A percentile compares a stretch with the other conserved stretches of the same genome.
Evolutionary conservation across 768 basidiomycete genomes (phyloP).

Genomic region (Galerina marginata): DNA sequence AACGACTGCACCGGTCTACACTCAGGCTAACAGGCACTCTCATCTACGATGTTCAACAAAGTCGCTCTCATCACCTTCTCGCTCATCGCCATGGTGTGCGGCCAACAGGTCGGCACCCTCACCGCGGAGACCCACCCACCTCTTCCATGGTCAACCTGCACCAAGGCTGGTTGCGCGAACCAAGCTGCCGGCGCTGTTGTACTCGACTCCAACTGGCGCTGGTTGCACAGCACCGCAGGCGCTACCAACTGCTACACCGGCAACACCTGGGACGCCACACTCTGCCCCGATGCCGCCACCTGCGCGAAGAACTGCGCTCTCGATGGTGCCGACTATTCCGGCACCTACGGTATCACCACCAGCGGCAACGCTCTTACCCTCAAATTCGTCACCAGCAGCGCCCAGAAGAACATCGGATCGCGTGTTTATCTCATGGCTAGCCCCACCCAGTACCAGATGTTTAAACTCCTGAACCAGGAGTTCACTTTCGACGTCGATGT

Average conservation of each 20-base stretch:
- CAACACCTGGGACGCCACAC: slow-evolving; percentile 55
- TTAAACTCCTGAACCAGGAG: slow-evolving; percentile 57
- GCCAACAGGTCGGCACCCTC: slow-evolving; percentile 56
- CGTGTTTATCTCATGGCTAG: slow-evolving; percentile 56
- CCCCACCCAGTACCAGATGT: slow-evolving; percentile 48
- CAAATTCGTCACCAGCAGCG: slow-evolving; percentile 47
- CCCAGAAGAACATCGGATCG: slow-evolving; percentile 45
- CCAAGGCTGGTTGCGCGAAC: slow-evolving; percentile 44
- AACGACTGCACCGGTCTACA: slow-evolving; percentile 23
- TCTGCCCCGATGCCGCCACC: slow-evolving; percentile 52
- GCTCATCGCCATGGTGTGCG: slow-evolving; percentile 41
- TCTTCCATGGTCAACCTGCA: slow-evolving; percentile 50
- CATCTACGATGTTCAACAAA: slow-evolving; percentile 38
- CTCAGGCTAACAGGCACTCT: slow-evolving; percentile 17
- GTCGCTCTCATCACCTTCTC: slow-evolving; percentile 39
- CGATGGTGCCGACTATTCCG: slow-evolving; percentile 53
- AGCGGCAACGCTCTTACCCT: slow-evolving; percentile 51
- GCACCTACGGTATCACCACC: slow-evolving; percentile 57
- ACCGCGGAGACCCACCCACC: slow-evolving; percentile 55
- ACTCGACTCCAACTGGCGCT: slow-evolving; percentile 61
- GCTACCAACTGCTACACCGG: slow-evolving; percentile 59
- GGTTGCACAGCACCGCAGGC: slow-evolving; percentile 43
- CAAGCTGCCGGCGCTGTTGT: slow-evolving; percentile 38
- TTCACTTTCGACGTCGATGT: slow-evolving; percentile 67
- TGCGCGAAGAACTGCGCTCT: slow-evolving; percentile 52